Percentiles rank a stretch among this genome's conserved stretches.
phyloP scores from a whole-genome alignment of 352 stramenopile genomes.

The Pythium apleroticum region DNA sequence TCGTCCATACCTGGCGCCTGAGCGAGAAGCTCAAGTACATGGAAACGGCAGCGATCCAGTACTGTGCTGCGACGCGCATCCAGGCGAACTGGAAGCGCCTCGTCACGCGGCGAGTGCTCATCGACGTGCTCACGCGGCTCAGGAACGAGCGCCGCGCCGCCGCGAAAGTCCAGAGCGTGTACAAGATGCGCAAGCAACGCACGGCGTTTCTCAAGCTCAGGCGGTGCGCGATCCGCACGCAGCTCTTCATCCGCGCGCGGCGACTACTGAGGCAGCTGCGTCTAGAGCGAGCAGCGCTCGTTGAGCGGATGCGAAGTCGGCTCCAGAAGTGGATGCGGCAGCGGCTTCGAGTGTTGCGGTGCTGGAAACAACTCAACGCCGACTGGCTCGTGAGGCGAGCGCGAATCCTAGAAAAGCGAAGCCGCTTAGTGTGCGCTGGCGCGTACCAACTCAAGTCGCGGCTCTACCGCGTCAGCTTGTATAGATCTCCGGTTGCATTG shows the following conservation, averaged over 20 bases:
- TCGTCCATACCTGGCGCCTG: constrained; percentile 52
- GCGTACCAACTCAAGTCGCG: constrained; percentile 36
- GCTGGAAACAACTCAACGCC: constrained; percentile 54
- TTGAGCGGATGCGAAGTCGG: constrained; percentile 46
- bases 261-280: constrained; percentile 38
- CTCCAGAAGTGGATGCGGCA: constrained; percentile 54
- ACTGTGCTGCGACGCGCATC: constrained; percentile 55
- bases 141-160: constrained; percentile 44
- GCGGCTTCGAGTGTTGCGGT: constrained; percentile 38
- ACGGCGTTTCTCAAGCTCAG: constrained; percentile 33
- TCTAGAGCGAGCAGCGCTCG: constrained; percentile 26
- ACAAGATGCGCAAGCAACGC: constrained; percentile 29
- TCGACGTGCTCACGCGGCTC: constrained; percentile 29
- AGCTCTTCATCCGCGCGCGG: constrained; percentile 36
- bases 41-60: constrained; percentile 27
- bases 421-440: constrained; percentile 29
- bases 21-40: constrained; percentile 37
- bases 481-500: constrained; percentile 17
- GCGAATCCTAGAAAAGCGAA: constrained; percentile 46
- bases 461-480: constrained; percentile 41
- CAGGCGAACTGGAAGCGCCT: constrained; percentile 44
- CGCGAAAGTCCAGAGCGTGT: constrained; percentile 45
- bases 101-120: constrained; percentile 11
- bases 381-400: constrained; percentile 39
- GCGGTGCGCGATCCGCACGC: constrained; percentile 8